Percentiles rank a stretch among this genome's conserved stretches.
Evolutionary conservation across 495 filamentous ascomycete genomes (phyloP).

Genomic region (Baudoinia panamericana): DNA sequence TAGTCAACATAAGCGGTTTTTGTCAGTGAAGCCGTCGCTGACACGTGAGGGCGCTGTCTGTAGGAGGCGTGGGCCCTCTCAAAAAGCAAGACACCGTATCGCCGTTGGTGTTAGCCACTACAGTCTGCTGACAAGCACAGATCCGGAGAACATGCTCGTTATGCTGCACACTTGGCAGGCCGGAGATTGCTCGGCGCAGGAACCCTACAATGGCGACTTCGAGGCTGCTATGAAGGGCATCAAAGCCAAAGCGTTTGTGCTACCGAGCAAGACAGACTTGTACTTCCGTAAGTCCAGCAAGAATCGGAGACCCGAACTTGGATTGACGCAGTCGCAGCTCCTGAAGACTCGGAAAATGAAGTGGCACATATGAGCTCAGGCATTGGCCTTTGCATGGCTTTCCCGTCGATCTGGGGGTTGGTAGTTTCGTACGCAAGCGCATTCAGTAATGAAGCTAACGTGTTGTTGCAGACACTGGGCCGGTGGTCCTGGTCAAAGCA

Average conservation of each 20-base stretch:
- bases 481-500: slow-evolving; percentile 45
- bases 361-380: slow-evolving; percentile 49
- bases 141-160: slow-evolving; percentile 52
- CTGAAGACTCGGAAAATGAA: slow-evolving; percentile 57
- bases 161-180: slow-evolving; percentile 67
- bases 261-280: slow-evolving; percentile 54
- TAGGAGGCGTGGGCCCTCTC: slow-evolving; percentile 56
- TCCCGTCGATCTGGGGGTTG: slow-evolving; percentile 50
- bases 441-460: too few species aligned
- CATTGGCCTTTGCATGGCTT: slow-evolving; percentile 42
- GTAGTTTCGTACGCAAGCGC: too few species aligned
- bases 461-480: slow-evolving; percentile 7
- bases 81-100: slow-evolving; percentile 36
- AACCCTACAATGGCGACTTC: slow-evolving; percentile 52
- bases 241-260: slow-evolving; percentile 51
- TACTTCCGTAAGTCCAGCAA: slow-evolving; percentile 48
- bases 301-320: background rate
- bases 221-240: slow-evolving; percentile 51
- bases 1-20: too few species aligned
- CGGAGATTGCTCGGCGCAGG: slow-evolving; percentile 50
- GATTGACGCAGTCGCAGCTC: slow-evolving; percentile 29
- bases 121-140: slow-evolving; percentile 26
- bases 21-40: too few species aligned
- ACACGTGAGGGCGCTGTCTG: too few species aligned
- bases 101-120: background rate